These are phyloP conservation scores for Tinospora cordifolia DNA, from an alignment of 164 flowering plant species.

Conservation along the genomic window DNA sequence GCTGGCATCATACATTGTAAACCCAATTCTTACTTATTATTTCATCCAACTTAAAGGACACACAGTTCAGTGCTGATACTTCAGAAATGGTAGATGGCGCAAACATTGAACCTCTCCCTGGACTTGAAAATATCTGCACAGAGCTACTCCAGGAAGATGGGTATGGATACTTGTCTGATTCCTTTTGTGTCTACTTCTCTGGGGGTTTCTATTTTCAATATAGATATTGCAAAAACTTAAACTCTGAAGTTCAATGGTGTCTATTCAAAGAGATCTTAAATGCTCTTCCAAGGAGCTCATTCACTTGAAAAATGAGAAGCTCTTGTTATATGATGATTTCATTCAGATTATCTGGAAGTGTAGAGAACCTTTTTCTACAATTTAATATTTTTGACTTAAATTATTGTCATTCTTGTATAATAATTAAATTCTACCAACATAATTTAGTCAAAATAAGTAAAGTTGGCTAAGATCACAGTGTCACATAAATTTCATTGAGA, in stretches of 20 bases:
- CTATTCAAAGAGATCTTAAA: not conserved
- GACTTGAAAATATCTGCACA: constrained; percentile 62
- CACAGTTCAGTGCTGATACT: constrained; percentile 22
- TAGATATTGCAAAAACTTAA: not conserved
- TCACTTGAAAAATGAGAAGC: no score
- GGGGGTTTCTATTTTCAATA: not conserved
- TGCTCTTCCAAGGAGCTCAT: no score
- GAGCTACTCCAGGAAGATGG: constrained; percentile 81
- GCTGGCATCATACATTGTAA: not conserved
- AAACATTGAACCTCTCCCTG: constrained; percentile 72
- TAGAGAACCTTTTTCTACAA: no score
- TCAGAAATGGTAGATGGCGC: constrained; percentile 13
- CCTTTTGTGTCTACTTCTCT: not conserved
- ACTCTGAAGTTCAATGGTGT: not conserved
- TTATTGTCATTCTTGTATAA: no score
- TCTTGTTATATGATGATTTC: no score
- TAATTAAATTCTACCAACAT: no score
- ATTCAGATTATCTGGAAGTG: no score
- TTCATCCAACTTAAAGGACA: constrained; percentile 32
- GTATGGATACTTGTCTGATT: constrained; percentile 36
- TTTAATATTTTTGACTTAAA: no score
- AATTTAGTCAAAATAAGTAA: no score
- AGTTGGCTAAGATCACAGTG: no score
- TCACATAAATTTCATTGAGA: no score
- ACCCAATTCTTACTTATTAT: not conserved